Evolutionary conservation across 208 protist species (phyloP).

Genomic region (Trypanosoma platydactyli): DNA sequence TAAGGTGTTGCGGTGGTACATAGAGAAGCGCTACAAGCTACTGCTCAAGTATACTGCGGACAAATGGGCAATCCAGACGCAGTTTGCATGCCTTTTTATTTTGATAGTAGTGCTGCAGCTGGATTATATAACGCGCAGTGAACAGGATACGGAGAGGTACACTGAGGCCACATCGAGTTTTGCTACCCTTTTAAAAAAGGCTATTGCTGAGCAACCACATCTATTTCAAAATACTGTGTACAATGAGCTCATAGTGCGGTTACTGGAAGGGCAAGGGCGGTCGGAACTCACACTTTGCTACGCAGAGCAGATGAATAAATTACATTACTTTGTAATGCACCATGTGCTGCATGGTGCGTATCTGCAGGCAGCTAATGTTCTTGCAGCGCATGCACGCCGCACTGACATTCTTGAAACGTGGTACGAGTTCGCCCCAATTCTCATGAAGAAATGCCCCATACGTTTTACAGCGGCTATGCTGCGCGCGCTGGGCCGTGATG

Average conservation of each 20-base stretch:
- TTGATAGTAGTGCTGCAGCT: conserved; percentile 32
- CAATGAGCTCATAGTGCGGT: conserved; percentile 46
- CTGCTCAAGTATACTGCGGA: conserved; percentile 10
- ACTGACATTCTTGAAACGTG: conserved; percentile 56
- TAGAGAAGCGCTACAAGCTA: conserved; percentile 53
- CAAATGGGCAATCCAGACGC: conserved; percentile 1
- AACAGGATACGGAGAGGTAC: neutral
- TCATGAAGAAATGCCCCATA: conserved; percentile 88
- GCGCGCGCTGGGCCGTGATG: conserved; percentile 42
- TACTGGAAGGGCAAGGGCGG: conserved; percentile 87
- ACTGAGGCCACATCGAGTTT: conserved; percentile 15
- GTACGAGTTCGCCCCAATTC: conserved; percentile 90
- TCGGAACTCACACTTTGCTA: conserved; percentile 75
- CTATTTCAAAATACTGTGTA: conserved; percentile 44
- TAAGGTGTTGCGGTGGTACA: conserved; percentile 34
- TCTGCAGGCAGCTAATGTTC: conserved; percentile 46
- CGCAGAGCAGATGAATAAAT: conserved; percentile 73
- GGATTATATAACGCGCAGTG: conserved; percentile 24
- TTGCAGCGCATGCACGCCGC: conserved; percentile 39
- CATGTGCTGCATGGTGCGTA: conserved; percentile 45
- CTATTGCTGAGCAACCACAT: conserved; percentile 28
- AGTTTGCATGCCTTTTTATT: conserved; percentile 34
- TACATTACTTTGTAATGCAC: conserved; percentile 57
- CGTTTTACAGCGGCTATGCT: conserved; percentile 72
- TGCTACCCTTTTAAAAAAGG: conserved; percentile 33